phyloP scores from a whole-genome alignment of 2,329 filamentous ascomycete species.

The Colletotrichum destructivum region DNA sequence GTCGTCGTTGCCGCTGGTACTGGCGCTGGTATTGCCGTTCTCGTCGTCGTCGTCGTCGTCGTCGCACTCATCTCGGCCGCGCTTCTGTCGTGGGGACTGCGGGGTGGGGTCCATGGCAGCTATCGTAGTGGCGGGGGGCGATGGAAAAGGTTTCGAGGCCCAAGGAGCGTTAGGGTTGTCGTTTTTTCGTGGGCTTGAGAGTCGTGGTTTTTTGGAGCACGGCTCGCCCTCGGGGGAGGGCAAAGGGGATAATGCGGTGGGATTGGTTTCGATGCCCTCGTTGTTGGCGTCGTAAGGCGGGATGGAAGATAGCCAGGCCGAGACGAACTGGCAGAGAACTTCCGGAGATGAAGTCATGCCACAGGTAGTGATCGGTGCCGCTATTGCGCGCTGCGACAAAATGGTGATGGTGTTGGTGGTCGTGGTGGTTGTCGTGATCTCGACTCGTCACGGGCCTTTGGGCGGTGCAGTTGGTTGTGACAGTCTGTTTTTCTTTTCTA shows the following conservation, averaged over 20 bases:
- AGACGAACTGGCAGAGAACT: not conserved
- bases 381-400: not conserved
- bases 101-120: not conserved
- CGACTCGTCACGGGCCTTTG: no score
- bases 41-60: no score
- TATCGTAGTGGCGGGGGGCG: not conserved
- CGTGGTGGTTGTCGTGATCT: not conserved
- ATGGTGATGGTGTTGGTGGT: not conserved
- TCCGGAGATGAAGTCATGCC: not conserved
- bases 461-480: no score
- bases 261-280: not conserved
- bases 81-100: not conserved
- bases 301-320: not conserved
- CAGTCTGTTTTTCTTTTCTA: no score
- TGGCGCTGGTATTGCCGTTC: no score
- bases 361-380: not conserved
- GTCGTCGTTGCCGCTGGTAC: no score
- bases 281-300: not conserved
- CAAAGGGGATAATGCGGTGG: not conserved
- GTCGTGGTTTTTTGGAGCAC: not conserved
- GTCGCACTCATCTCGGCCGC: not conserved
- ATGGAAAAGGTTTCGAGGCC: not conserved
- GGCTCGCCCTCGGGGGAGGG: not conserved
- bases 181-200: not conserved
- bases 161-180: not conserved